Percentiles rank a stretch among this genome's conserved stretches.
Conservation (phyloP, 768 basidiomycete genomes). For the Lactarius hengduanensis region DNA sequence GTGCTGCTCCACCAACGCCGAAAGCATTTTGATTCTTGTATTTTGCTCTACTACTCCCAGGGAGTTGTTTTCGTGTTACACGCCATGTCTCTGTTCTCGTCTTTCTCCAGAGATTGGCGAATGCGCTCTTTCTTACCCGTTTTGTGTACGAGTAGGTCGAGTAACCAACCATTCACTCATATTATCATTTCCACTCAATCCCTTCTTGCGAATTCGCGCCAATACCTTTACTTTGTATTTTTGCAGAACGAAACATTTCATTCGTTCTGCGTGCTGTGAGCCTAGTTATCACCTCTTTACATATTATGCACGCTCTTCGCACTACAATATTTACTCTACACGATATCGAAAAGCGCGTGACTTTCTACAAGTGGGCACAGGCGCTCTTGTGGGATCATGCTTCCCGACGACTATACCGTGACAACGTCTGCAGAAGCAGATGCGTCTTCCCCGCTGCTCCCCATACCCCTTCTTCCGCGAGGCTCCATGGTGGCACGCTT, state of each 20-base stretch:
- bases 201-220: constrained; percentile 19
- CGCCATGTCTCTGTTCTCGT: background rate
- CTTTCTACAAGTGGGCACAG: background rate
- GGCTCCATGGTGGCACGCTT: constrained; percentile 24
- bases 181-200: background rate
- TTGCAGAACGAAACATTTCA: constrained; percentile 7
- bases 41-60: background rate
- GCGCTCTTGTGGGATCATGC: background rate
- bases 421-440: constrained; percentile 10
- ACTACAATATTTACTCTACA: background rate
- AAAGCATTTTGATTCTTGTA: constrained; percentile 24
- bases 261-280: constrained; percentile 18
- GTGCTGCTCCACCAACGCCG: constrained; percentile 4
- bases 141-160: constrained; percentile 15
- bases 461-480: background rate
- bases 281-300: constrained; percentile 11
- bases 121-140: constrained; percentile 1
- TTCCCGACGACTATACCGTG: constrained; percentile 1
- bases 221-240: constrained; percentile 20
- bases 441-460: constrained; percentile 21
- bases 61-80: constrained; percentile 1
- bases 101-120: constrained; percentile 8
- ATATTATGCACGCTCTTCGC: constrained; percentile 16
- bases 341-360: background rate
- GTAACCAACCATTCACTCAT: background rate